Evolutionary conservation across 2,329 filamentous ascomycete species (phyloP), one percentile per base, ranked within the genome.

Genomic region (Ciborinia camelliae): DNA sequence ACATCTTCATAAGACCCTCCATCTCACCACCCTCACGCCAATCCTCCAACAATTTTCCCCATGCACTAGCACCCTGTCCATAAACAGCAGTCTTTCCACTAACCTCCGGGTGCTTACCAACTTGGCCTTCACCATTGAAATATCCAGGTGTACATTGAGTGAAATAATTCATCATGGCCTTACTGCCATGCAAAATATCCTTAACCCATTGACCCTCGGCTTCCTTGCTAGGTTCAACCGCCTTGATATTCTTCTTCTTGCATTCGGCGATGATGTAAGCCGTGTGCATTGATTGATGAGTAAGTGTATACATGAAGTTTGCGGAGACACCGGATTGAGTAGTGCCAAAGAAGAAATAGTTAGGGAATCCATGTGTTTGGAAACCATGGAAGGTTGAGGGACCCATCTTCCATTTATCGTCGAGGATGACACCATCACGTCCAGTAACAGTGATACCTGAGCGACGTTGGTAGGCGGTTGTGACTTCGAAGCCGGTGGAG

Each of bases 401-500:
- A 0, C 62, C 62, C 39, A n/a, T 43, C 12, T 30, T 60, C 45
- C 53, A 64, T 32, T 64, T 64, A 5, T 64, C 37, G 10, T 64
- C 62, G n/a, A 64, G 45, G 20, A 60, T 28, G 20, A 50, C 8
- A 1, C 54, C 54, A n/a, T 51, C 7, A 26, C 45, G 41, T 2
- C 62, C 62, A 0, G 52, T 61, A 14, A 64, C 35, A 4, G 35
- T 60, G 10, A 64, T 64, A 2, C 62, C 62, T 0, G 54, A 50
- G 45, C 62, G 62, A 9, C 54, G 62, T n/a, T 59, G 55, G 15
- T 64, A 64, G 20, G 62, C 32, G 12, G 62, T 64, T 9, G 82
- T 79, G 0, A 84, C 82, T 30, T 80, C 77, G 76, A 87, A 87
- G 0, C 85, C 85, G 0, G 84, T 87, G 0, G 85, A 85, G 9